Base-by-base conservation (phyloP, 352 stramenopile species). In the Phytophthora meadii region DNA sequence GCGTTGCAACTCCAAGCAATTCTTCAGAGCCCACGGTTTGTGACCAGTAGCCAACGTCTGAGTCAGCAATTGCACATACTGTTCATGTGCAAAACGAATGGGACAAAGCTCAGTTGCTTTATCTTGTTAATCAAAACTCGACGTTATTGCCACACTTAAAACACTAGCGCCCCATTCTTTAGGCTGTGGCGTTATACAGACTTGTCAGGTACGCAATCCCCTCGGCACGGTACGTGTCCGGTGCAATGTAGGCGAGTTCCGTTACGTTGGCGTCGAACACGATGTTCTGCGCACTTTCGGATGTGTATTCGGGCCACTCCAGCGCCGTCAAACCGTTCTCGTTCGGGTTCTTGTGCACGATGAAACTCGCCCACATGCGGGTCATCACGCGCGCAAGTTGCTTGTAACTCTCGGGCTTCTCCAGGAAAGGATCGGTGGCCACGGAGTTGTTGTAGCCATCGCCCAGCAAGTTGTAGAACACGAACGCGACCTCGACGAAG, bases 331-430 rank as follows among this genome's bases (percentile, higher is more conserved):
- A 30, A 11, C 47, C 57, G 32, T 57, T 65, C 55, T 69, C 37
- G 46, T 65, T 65, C 12, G 62, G 56, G 24, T 56, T 72, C 56
- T 56, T 22, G 57, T 65, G 46, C 25, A 65, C 68, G 41, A 76
- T 69, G 51, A 76, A 76, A 57, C 68, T 76, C 22, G 49, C 53
- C 68, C 68, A 76, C 68, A 69, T 76, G 39, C 68, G 68, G 17
- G 68, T 53, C 68, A 76, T 73, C n/a, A 72, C 45, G 9, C 28
- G 54, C 3, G 63, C 57, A 12, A 70, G 48, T 32, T 61, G 57
- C 19, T 53, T 55, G 54, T 63, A 63, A 28, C 25, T 61, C 17
- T 70, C 53, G 0, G 68, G 62, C 30, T 54, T 49, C 25, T 59
- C 37, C 22, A 63, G 28, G 62, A 76, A 76, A 47, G 68, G 68